Evolutionary conservation across 1,284 basidiomycete species (phyloP).

Genomic region (Athelia psychrophila): DNA sequence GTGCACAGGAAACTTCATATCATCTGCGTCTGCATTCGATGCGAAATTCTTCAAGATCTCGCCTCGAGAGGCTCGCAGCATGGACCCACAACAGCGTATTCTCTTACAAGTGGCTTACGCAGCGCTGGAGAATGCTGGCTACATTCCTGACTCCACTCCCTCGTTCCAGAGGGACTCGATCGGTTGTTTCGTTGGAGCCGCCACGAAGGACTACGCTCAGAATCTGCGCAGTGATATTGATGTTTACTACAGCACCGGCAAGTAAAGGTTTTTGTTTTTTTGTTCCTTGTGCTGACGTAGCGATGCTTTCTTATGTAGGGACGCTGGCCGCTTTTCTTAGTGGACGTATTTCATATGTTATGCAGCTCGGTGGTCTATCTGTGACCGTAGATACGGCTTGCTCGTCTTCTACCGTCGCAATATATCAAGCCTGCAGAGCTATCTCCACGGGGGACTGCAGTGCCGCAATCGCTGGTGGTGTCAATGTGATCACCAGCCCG

Average conservation of each 20-base stretch:
- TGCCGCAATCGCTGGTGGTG: conserved; percentile 68
- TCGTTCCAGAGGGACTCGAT: conserved; percentile 51
- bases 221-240: conserved; percentile 63
- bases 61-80: conserved; percentile 66
- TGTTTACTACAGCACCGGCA: conserved; percentile 70
- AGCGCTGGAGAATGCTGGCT: conserved; percentile 68
- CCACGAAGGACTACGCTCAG: conserved; percentile 66
- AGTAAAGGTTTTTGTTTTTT: conserved; percentile 7
- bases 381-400: conserved; percentile 71
- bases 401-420: conserved; percentile 63
- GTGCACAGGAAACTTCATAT: conserved; percentile 62
- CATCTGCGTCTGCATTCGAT: conserved; percentile 58
- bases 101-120: conserved; percentile 63
- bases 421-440: conserved; percentile 65
- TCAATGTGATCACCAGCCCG: conserved; percentile 70
- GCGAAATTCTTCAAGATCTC: conserved; percentile 64
- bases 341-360: conserved; percentile 66
- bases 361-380: conserved; percentile 67
- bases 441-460: conserved; percentile 60
- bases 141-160: conserved; percentile 54
- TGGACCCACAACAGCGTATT: conserved; percentile 75
- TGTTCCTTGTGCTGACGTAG: background rate
- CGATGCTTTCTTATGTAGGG: conserved; percentile 38
- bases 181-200: conserved; percentile 64
- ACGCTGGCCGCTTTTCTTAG: conserved; percentile 67